phyloP scores from a whole-genome alignment of 2,329 filamentous ascomycete genomes.

The Claviceps purpurea region DNA sequence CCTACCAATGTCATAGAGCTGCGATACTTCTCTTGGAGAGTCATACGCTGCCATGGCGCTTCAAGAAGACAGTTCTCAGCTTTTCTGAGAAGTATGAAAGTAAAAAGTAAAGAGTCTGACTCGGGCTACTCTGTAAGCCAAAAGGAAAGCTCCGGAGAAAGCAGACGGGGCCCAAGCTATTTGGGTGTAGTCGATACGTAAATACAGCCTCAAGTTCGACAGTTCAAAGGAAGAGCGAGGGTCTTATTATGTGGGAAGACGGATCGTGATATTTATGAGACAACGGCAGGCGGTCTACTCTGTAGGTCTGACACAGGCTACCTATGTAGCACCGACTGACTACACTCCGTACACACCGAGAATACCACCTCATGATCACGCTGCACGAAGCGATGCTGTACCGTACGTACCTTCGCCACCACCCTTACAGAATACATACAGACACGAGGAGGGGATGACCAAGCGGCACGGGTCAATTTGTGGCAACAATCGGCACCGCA shows the following conservation, averaged over 20 bases:
- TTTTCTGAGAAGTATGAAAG: background rate
- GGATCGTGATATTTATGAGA: background rate
- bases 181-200: background rate
- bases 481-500: background rate
- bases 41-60: background rate
- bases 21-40: background rate
- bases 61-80: background rate
- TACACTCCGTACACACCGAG: too few species aligned
- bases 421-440: too few species aligned
- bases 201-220: background rate
- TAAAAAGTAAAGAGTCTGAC: background rate
- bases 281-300: too few species aligned
- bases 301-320: background rate
- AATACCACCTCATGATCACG: too few species aligned
- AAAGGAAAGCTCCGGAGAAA: background rate
- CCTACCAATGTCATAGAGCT: conserved; percentile 32
- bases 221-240: background rate
- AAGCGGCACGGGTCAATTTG: background rate
- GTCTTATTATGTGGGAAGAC: background rate
- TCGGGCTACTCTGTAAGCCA: background rate
- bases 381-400: too few species aligned
- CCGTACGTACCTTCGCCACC: too few species aligned
- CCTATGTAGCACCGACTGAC: too few species aligned
- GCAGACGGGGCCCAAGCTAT: background rate
- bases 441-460: too few species aligned